Conservation (phyloP, 768 basidiomycete genomes). For the Gelatoporia subvermispora region DNA sequence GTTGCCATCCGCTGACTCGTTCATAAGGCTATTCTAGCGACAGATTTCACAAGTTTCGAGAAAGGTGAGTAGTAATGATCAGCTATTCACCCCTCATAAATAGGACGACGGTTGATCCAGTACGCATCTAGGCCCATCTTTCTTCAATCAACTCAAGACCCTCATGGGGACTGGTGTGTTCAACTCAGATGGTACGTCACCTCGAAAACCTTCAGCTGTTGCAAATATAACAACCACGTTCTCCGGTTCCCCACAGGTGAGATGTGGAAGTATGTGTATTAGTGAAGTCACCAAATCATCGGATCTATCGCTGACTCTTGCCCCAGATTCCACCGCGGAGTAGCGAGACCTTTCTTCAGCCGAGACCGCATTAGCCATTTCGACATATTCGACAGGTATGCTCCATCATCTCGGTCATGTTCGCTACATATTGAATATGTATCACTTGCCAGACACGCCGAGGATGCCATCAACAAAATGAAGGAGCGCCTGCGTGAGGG, state of each 20-base stretch:
- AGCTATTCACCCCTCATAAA: too few relatives aligned
- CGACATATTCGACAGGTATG: constrained; percentile 20
- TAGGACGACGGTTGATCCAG: not conserved
- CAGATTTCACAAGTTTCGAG: constrained; percentile 37
- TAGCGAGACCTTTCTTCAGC: constrained; percentile 67
- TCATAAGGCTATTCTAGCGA: constrained; percentile 35
- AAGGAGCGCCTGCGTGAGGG: constrained; percentile 30
- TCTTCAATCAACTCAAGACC: constrained; percentile 22
- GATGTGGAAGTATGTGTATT: constrained; percentile 32
- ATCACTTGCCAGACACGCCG: not conserved
- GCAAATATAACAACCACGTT: not conserved
- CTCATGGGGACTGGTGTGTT: constrained; percentile 33
- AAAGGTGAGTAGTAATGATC: constrained; percentile 31
- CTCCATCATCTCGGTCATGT: not conserved
- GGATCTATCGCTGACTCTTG: not conserved
- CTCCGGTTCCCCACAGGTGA: constrained; percentile 16
- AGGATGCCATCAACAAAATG: constrained; percentile 14
- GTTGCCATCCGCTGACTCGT: too few relatives aligned
- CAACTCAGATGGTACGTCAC: constrained; percentile 33
- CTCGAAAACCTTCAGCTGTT: not conserved
- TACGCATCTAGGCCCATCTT: constrained; percentile 9
- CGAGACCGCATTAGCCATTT: constrained; percentile 23
- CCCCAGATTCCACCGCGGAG: constrained; percentile 37
- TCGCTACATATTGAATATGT: not conserved
- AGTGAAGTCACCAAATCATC: not conserved